A percentile compares a stretch with the other conserved stretches of the same genome.
These are phyloP conservation scores for Penicillium taxi DNA, from an alignment of 495 filamentous ascomycete genomes.

Conservation along the genomic window DNA sequence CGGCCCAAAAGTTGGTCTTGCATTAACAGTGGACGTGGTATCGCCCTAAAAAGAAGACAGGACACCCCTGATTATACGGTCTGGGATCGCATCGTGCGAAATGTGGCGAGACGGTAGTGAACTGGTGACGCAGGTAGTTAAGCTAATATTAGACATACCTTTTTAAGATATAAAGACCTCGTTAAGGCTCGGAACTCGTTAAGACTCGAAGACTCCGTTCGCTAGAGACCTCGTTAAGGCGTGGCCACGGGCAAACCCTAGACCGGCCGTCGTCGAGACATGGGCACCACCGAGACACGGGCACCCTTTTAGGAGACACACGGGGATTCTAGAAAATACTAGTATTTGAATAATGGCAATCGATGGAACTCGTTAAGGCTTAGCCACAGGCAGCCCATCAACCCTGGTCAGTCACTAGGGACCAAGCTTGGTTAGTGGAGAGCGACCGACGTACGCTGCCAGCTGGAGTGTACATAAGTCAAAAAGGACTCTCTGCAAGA, in stretches of 20 bases:
- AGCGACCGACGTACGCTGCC: slow-evolving; percentile 9
- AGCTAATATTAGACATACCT: slow-evolving; percentile 13
- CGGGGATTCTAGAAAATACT: slow-evolving; percentile 7
- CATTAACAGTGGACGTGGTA: slow-evolving; percentile 12
- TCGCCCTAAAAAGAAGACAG: slow-evolving; percentile 15
- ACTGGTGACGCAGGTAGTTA: slow-evolving; percentile 11
- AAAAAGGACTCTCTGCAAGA: slow-evolving; percentile 12
- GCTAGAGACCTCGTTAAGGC: slow-evolving; percentile 12
- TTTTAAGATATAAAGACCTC: slow-evolving; percentile 13
- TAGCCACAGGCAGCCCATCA: slow-evolving; percentile 8
- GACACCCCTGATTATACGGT: slow-evolving; percentile 14
- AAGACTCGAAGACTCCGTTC: slow-evolving; percentile 7
- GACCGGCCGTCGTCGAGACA: slow-evolving; percentile 5
- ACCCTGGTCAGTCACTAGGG: slow-evolving; percentile 8
- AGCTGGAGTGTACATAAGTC: slow-evolving; percentile 6
- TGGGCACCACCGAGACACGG: slow-evolving; percentile 10
- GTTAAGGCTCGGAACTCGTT: slow-evolving; percentile 11
- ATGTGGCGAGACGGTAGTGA: slow-evolving; percentile 13
- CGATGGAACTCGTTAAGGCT: slow-evolving; percentile 9
- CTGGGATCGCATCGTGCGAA: slow-evolving; percentile 16
- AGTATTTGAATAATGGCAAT: slow-evolving; percentile 10
- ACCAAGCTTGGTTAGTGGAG: slow-evolving; percentile 14
- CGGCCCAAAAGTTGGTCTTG: slow-evolving; percentile 9
- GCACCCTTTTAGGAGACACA: slow-evolving; percentile 10
- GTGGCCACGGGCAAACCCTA: slow-evolving; percentile 7